These are phyloP conservation scores for Fusarium coicis DNA, from an alignment of 2,329 filamentous ascomycete species.

Conservation along the genomic window DNA sequence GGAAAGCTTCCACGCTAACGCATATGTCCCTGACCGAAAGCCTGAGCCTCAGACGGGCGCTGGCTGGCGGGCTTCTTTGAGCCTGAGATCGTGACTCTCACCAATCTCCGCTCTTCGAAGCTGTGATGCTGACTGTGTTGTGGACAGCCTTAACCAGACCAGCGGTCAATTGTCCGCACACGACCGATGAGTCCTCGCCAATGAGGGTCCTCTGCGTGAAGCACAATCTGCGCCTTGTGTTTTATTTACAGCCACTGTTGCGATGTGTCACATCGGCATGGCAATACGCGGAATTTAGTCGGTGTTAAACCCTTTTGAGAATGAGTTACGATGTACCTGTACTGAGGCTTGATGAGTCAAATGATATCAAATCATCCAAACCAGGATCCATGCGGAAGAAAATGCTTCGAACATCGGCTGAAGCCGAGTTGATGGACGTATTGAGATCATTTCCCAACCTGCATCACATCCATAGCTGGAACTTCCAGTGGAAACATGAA, in stretches of 20 bases:
- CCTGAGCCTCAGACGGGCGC: conserved; percentile 1
- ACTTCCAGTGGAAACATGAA: conserved; percentile 20
- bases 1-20: conserved; percentile 7
- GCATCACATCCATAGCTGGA: conserved; percentile 10
- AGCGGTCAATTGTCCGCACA: conserved; percentile 30
- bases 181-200: conserved; percentile 8
- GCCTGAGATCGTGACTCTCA: not conserved
- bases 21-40: conserved; percentile 3
- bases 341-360: conserved; percentile 13
- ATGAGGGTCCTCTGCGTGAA: conserved; percentile 3
- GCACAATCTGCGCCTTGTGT: conserved; percentile 13
- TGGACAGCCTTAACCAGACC: conserved; percentile 38
- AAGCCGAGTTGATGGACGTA: conserved; percentile 9
- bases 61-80: conserved; percentile 17
- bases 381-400: not conserved
- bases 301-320: conserved; percentile 13
- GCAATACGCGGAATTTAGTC: conserved; percentile 20
- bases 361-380: conserved; percentile 1
- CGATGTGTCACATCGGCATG: not conserved
- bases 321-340: conserved; percentile 3
- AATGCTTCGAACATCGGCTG: conserved; percentile 14
- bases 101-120: conserved; percentile 35
- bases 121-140: conserved; percentile 26
- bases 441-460: conserved; percentile 11
- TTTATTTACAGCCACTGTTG: conserved; percentile 7